Evolutionary conservation across 2,329 filamentous ascomycete species (phyloP), one percentile per base, ranked within the genome.

Genomic region (Cladorrhinum sp.): DNA sequence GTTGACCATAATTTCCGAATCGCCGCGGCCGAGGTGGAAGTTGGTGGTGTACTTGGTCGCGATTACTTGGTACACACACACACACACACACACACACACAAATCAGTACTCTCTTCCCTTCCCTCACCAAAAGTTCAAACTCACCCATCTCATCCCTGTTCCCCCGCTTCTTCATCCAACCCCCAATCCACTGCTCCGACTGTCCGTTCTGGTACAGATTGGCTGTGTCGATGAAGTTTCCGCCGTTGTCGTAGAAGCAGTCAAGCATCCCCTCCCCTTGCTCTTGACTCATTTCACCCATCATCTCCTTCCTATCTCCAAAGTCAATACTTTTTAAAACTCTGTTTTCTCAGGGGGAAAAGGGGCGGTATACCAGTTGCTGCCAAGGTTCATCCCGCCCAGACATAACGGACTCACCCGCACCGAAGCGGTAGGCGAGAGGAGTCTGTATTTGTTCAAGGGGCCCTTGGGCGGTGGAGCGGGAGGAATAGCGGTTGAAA

Each of bases 211-310:
- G 87, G 73, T 91, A 91, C 72, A 86, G 87, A 75, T 86, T 88
- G 61, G 86, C 69, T 0, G 86, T 90, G 71, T 91, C 89, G 69
- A 91, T 86, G 72, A 91, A 91, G 74, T 91, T 91, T 23, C 89
- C 88, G 61, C 82, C 51, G 4, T 42, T 53, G 54, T 72, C 67
- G 36, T 23, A 62, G 36, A 59, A 62, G 28, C 16, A 50, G 39
- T 62, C 57, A 12, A 62, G 57, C 26, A 59, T 57, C 10, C 50
- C 36, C 18, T 56, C 46, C 16, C 36, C 16, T 3, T 46, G 51
- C 21, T 53, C 20, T 28, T 62, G 18, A 16, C 33, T 39, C 23
- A 52, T 56, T 4, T 12, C 36, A 4, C 59, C 59, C 55, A 61
- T 46, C 26, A 28, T 28, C 9, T 28, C 26, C 9, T 28, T 28